Evolutionary conservation across 345 rosid genomes (phyloP).

Genomic region (Salix exigua): DNA sequence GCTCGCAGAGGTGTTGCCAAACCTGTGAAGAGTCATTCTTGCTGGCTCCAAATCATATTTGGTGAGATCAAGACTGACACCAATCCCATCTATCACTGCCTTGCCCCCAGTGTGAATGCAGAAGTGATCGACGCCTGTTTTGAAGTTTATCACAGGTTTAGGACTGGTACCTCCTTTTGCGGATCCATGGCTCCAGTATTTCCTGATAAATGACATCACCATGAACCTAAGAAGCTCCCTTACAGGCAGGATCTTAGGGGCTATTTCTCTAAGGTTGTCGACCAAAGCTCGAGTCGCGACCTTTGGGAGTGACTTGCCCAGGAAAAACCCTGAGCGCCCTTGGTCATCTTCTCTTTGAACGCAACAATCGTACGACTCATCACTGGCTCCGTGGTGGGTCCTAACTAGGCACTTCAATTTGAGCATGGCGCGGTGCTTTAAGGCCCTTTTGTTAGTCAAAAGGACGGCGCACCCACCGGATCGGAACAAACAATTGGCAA

Average conservation of each 20-base stretch:
- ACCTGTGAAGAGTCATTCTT: slow-evolving; percentile 87
- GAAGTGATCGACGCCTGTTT: slow-evolving; percentile 81
- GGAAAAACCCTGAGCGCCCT: slow-evolving; percentile 61
- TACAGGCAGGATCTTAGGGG: slow-evolving; percentile 76
- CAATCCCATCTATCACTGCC: slow-evolving; percentile 89
- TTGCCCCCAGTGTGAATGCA: slow-evolving; percentile 91
- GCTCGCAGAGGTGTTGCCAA: slow-evolving; percentile 90
- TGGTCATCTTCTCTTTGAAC: slow-evolving; percentile 64
- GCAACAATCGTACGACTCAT: slow-evolving; percentile 68
- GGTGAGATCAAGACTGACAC: slow-evolving; percentile 49
- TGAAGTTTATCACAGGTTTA: slow-evolving; percentile 58
- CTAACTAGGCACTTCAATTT: slow-evolving; percentile 68
- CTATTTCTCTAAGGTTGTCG: slow-evolving; percentile 62
- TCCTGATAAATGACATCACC: slow-evolving; percentile 27
- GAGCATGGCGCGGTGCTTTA: slow-evolving; percentile 50
- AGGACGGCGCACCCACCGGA: slow-evolving; percentile 77
- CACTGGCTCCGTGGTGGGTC: slow-evolving; percentile 81
- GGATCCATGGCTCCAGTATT: slow-evolving; percentile 13
- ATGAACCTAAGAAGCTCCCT: slow-evolving; percentile 61
- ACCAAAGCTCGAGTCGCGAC: slow-evolving; percentile 71
- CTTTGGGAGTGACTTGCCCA: slow-evolving; percentile 66
- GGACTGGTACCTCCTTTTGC: slow-evolving; percentile 10
- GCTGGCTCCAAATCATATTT: slow-evolving; percentile 86
- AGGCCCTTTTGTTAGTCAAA: slow-evolving; percentile 58
- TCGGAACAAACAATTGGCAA: slow-evolving; percentile 75